Evolutionary conservation across 2,329 filamentous ascomycete genomes (phyloP).

Genomic region (Teratosphaeria viscida): DNA sequence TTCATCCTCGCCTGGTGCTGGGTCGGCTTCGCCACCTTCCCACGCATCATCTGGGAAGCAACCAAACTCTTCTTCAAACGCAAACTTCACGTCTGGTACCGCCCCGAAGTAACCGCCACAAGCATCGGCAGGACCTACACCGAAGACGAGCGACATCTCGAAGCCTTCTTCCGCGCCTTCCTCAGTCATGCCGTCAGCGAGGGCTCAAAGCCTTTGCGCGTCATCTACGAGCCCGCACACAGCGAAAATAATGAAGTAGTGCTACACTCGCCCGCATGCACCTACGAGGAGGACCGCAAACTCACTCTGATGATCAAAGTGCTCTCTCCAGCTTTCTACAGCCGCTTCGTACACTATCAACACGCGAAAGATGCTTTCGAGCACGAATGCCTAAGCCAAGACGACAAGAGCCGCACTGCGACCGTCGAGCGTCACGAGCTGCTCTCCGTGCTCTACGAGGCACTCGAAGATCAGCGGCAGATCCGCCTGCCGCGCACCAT

Average conservation of each 20-base stretch:
- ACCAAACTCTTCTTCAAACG: conserved; percentile 45
- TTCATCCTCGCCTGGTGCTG: conserved; percentile 48
- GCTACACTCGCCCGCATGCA: conserved; percentile 23
- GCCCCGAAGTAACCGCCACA: conserved; percentile 50
- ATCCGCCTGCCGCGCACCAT: background rate
- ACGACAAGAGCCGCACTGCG: conserved; percentile 48
- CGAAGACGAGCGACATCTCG: conserved; percentile 35
- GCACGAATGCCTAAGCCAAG: conserved; percentile 42
- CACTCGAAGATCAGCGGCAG: conserved; percentile 8
- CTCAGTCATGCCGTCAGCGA: conserved; percentile 39
- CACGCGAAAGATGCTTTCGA: conserved; percentile 53
- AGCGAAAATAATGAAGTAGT: conserved; percentile 17
- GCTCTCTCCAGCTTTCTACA: conserved; percentile 57
- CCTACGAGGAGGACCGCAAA: conserved; percentile 29
- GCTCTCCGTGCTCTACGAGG: conserved; percentile 37
- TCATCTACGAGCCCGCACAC: conserved; percentile 46
- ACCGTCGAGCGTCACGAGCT: conserved; percentile 46
- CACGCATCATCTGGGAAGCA: conserved; percentile 54
- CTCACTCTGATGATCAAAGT: conserved; percentile 45
- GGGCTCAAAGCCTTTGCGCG: conserved; percentile 33
- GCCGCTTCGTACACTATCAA: conserved; percentile 52
- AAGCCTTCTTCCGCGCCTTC: conserved; percentile 31
- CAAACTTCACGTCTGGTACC: conserved; percentile 53
- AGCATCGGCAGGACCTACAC: conserved; percentile 48
- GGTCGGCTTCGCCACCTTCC: conserved; percentile 56